Percentiles rank a stretch among this genome's conserved stretches.
Evolutionary conservation across 2,329 filamentous ascomycete species (phyloP).

Genomic region (Xylaria sp.): DNA sequence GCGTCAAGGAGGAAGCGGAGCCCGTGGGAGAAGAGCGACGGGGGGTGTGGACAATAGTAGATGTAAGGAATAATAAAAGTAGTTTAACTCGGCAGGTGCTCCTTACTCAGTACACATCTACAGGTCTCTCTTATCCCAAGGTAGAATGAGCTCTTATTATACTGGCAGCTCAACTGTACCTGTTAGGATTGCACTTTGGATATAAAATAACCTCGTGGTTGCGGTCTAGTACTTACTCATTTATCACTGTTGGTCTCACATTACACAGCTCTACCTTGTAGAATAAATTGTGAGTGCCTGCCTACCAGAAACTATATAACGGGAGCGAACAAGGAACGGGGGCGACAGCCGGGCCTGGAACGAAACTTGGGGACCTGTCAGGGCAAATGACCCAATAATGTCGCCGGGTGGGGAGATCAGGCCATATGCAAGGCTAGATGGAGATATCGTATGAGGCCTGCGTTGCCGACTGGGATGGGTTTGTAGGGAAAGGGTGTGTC

Average conservation of each 20-base stretch:
- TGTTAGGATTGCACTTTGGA: too few relatives aligned
- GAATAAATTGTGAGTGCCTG: not conserved
- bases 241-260: too few relatives aligned
- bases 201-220: too few relatives aligned
- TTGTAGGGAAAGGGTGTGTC: slow-evolving; percentile 11
- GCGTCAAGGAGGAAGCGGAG: slow-evolving; percentile 33
- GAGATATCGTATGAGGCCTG: slow-evolving; percentile 48
- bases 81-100: not conserved
- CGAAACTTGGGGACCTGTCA: slow-evolving; percentile 26
- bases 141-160: too few relatives aligned
- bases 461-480: slow-evolving; percentile 30
- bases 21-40: slow-evolving; percentile 8
- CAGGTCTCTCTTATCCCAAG: not conserved
- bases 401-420: slow-evolving; percentile 45
- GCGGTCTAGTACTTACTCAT: too few relatives aligned
- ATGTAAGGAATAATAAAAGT: not conserved
- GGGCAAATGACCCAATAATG: slow-evolving; percentile 41
- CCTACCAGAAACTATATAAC: not conserved
- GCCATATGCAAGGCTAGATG: slow-evolving; percentile 48
- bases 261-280: too few relatives aligned
- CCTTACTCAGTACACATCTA: not conserved
- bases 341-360: slow-evolving; percentile 25
- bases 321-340: slow-evolving; percentile 8
- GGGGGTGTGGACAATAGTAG: slow-evolving; percentile 13
- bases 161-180: too few relatives aligned